Evolutionary conservation across 192 early-diverging fungal species (phyloP).

Genomic region (Coemansia sp.): DNA sequence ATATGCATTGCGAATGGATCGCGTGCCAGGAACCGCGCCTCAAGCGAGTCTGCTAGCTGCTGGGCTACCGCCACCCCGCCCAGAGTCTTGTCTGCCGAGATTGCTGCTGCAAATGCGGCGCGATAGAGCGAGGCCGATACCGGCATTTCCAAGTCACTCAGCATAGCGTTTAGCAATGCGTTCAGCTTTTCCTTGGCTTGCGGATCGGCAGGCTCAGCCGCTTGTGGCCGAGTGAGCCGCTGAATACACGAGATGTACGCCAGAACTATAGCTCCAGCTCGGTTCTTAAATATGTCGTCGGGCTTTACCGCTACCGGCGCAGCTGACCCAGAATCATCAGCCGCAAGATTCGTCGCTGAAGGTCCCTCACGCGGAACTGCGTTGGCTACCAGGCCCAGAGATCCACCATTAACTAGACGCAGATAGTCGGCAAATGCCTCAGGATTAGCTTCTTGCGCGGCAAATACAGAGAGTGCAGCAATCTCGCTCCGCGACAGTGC

Average conservation of each 20-base stretch:
- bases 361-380: neutral
- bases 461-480: constrained; percentile 11
- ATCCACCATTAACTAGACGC: constrained; percentile 9
- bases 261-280: constrained; percentile 11
- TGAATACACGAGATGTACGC: constrained; percentile 5
- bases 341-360: too few relatives aligned
- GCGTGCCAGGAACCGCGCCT: constrained; percentile 2
- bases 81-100: neutral
- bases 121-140: constrained; percentile 21
- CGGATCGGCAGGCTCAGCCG: neutral
- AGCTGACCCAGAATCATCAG: neutral
- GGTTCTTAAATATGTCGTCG: neutral
- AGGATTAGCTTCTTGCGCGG: neutral
- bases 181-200: neutral
- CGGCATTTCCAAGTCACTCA: neutral
- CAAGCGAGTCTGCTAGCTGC: constrained; percentile 1
- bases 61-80: neutral
- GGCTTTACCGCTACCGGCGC: neutral
- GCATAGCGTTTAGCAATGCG: neutral
- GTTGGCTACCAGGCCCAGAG: constrained; percentile 3
- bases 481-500: constrained; percentile 14
- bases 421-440: constrained; percentile 1
- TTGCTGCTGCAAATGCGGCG: constrained; percentile 20
- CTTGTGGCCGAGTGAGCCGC: neutral
- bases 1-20: constrained; percentile 12